Conservation (phyloP, 23 red algal species). For the Gracilaria domingensis region DNA sequence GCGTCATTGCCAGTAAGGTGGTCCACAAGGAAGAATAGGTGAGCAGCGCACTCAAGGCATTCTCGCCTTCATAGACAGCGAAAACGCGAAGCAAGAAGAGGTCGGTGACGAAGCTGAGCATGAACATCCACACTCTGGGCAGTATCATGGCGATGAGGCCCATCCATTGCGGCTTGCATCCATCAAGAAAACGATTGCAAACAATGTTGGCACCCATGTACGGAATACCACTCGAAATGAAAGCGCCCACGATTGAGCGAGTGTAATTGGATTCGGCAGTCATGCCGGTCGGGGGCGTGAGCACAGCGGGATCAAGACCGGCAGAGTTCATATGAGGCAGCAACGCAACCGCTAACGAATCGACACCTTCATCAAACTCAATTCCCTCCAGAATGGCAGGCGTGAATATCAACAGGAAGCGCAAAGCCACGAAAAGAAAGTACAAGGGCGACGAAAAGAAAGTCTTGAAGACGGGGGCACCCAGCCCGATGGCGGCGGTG, state of each 20-base stretch:
- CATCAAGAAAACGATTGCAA: slow-evolving; percentile 26
- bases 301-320: slow-evolving; percentile 42
- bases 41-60: slow-evolving; percentile 54
- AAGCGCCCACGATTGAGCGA: slow-evolving; percentile 70
- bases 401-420: slow-evolving; percentile 60
- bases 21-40: slow-evolving; percentile 69
- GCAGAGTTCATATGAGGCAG: slow-evolving; percentile 59
- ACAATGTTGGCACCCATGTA: slow-evolving; percentile 64
- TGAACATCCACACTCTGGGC: slow-evolving; percentile 76
- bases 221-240: slow-evolving; percentile 69
- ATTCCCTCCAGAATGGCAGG: slow-evolving; percentile 65
- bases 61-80: slow-evolving; percentile 61
- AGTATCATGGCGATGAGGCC: slow-evolving; percentile 45
- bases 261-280: slow-evolving; percentile 41
- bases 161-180: slow-evolving; percentile 46
- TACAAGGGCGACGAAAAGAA: slow-evolving; percentile 54
- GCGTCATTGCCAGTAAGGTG: slow-evolving; percentile 65
- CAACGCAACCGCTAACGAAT: slow-evolving; percentile 62
- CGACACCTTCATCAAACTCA: slow-evolving; percentile 72
- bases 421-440: slow-evolving; percentile 57
- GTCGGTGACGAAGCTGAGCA: slow-evolving; percentile 66
- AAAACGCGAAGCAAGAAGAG: slow-evolving; percentile 53
- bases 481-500: not conserved
- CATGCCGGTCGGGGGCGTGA: slow-evolving; percentile 51
- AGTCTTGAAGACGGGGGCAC: slow-evolving; percentile 46